A percentile compares a stretch with the other conserved stretches of the same genome.
Conservation (phyloP, 192 early-diverging fungal species). For the Phycomyces blakesleeanus region DNA sequence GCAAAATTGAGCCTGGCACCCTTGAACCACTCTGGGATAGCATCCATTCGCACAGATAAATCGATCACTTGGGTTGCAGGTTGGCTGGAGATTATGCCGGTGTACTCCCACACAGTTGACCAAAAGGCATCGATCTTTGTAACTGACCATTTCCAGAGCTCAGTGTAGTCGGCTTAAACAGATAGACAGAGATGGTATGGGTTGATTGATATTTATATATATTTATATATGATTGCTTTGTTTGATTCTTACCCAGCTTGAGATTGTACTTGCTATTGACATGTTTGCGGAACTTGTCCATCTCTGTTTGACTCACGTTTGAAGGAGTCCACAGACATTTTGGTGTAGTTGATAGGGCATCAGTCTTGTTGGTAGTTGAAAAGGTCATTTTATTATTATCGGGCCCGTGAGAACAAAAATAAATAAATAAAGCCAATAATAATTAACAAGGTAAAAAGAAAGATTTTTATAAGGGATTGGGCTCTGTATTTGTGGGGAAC, state of each 20-base stretch:
- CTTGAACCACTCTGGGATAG: constrained; percentile 90
- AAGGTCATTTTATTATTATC: too few species aligned
- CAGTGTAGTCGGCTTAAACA: constrained; percentile 61
- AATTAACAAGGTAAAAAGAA: too few species aligned
- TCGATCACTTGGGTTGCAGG: constrained; percentile 59
- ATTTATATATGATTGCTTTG: too few species aligned
- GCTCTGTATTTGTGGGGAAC: too few species aligned
- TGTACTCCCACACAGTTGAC: constrained; percentile 82
- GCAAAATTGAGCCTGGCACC: constrained; percentile 86
- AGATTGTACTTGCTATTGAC: constrained; percentile 69
- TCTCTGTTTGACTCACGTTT: constrained; percentile 50
- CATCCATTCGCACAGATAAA: constrained; percentile 68
- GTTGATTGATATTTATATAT: neutral
- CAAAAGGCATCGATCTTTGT: constrained; percentile 76
- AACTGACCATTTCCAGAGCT: constrained; percentile 84
- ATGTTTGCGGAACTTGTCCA: constrained; percentile 68
- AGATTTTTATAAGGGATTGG: too few species aligned
- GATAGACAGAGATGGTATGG: neutral
- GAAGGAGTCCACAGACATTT: constrained; percentile 63
- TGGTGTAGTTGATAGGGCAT: constrained; percentile 21
- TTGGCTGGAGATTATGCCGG: constrained; percentile 46
- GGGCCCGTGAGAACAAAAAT: too few species aligned
- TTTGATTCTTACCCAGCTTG: constrained; percentile 48
- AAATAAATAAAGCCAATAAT: too few species aligned
- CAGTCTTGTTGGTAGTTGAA: too few species aligned